phyloP scores from a whole-genome alignment of 176 grass and related monocot genomes.

The maize (Zea mays) region Zm-B73-REFERENCE-NAM-5.0 NC_050105.1:126159001-126159500 shows the following conservation, averaged over 20 bases:
- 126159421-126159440: too few relatives aligned
- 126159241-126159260: constrained; percentile 39
- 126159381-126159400: too few relatives aligned
- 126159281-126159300: constrained; percentile 18
- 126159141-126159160: constrained; percentile 49
- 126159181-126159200: constrained; percentile 30
- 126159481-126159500: too few relatives aligned
- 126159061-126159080: constrained; percentile 77
- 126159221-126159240: constrained; percentile 22
- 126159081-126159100: constrained; percentile 85
- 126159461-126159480: too few relatives aligned
- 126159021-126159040: background rate
- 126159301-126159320: background rate
- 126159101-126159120: constrained; percentile 86
- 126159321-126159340: too few relatives aligned
- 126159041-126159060: constrained; percentile 37
- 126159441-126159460: too few relatives aligned
- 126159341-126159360: too few relatives aligned
- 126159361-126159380: too few relatives aligned
- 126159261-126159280: constrained; percentile 50
- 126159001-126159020: background rate
- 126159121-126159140: constrained; percentile 80
- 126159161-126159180: constrained; percentile 24
- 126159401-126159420: too few relatives aligned
- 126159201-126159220: constrained; percentile 15